phyloP scores from a whole-genome alignment of 352 stramenopile species.

The Phytophthora palmivora region DNA sequence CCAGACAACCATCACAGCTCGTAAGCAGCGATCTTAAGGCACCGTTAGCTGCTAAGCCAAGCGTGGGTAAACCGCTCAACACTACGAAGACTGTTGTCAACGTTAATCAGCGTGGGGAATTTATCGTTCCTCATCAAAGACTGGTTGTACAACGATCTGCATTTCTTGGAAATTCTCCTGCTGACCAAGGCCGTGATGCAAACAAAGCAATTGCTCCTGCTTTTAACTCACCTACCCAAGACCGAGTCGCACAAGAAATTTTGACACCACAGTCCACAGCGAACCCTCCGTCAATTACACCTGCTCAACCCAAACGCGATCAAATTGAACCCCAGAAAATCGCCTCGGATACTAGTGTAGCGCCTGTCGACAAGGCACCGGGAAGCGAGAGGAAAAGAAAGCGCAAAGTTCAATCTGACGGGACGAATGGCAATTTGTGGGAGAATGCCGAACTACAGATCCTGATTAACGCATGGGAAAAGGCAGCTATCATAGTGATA shows the following conservation, averaged over 20 bases:
- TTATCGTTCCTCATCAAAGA: conserved; percentile 3
- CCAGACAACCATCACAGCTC: no score
- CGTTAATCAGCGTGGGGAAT: not conserved
- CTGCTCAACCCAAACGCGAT: conserved; percentile 5
- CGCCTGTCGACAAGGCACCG: not conserved
- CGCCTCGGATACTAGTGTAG: not conserved
- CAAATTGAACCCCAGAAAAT: not conserved
- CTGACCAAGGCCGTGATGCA: not conserved
- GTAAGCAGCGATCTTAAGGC: not conserved
- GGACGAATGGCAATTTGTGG: conserved; percentile 36
- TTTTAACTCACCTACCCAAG: not conserved
- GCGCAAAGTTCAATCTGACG: conserved; percentile 31
- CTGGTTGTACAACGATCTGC: not conserved
- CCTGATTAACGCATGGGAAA: conserved; percentile 48
- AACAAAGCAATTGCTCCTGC: not conserved
- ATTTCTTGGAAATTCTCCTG: not conserved
- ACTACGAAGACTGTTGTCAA: not conserved
- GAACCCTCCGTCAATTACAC: not conserved
- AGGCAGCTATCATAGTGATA: conserved; percentile 35
- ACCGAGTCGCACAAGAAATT: not conserved
- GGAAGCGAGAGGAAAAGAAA: conserved; percentile 25
- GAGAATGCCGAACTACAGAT: conserved; percentile 40
- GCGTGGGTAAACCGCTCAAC: not conserved
- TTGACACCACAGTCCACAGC: not conserved
- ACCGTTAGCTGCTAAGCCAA: not conserved